Base-by-base conservation (phyloP, 306 rosid species). In the Hippophae gyantsensis region DNA sequence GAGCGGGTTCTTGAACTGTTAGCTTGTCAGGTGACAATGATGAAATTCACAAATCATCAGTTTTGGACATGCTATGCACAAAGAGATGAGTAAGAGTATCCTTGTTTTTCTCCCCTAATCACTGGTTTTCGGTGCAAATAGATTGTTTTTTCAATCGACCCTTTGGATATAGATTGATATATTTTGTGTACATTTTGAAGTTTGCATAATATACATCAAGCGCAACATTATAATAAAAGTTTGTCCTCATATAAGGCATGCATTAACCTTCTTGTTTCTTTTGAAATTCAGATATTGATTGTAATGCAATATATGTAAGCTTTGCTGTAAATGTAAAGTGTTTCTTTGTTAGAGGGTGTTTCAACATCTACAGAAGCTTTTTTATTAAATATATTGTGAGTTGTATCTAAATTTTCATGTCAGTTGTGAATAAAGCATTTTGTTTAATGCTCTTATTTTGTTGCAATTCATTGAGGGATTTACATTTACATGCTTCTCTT, bases 1-100 rank as follows among this genome's bases (percentile, higher is more conserved):
- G 75, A 92, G 68, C 52, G 43, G 69, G 65, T 71, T 60, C 56
- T 69, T 69, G 45, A 58, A 52, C 53, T 48, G 67, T 26, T 70
- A 49, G 18, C 54, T 14, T 69, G 65, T 69, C 64, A 61, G 8
- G 54, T 14, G 67, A 57, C 5, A 8, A 66, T 60, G 58, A 46
- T 44, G 48, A 61, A 40, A 67, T 72, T 27, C 42, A 53, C 18
- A 55, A 76, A 45, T 43, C 70, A 48, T 63, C 74, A 53, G 69
- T 65, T 52, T 70, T 59, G 13, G 48, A 60, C 60, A 66, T 54
- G 59, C 50, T 53, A 63, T 57, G 70, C 57, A 48, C 7, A 71
- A 64, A 72, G 62, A 64, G 41, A 48, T 71, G 9, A 1, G 57
- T 58, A 51, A 27, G 60, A 57, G 13, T 25, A n/a, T 57, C 57